phyloP scores from a whole-genome alignment of 2,329 filamentous ascomycete species.

The Aureobasidium sp. region DNA sequence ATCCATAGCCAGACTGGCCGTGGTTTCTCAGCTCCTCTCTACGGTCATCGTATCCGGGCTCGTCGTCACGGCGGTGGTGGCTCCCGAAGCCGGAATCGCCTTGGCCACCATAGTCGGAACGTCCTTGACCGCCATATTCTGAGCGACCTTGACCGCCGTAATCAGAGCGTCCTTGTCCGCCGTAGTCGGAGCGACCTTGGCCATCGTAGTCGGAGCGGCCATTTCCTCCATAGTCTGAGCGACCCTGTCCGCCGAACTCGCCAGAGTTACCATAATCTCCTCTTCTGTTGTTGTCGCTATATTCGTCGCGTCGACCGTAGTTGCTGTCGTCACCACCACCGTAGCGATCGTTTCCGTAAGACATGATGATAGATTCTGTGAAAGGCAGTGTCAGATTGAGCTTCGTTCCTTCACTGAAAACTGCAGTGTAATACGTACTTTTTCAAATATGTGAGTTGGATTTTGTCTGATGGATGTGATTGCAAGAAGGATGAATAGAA shows the following conservation, averaged over 20 bases:
- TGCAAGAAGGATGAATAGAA: too few species aligned
- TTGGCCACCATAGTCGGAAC: conserved; percentile 19
- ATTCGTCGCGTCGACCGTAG: conserved; percentile 19
- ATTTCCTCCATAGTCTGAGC: conserved; percentile 18
- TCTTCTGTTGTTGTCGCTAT: conserved; percentile 14
- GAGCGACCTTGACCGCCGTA: conserved; percentile 17
- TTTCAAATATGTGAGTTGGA: too few species aligned
- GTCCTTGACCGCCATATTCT: conserved; percentile 19
- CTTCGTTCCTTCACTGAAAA: background rate
- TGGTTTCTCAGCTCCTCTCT: conserved; percentile 18
- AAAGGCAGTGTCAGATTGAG: background rate
- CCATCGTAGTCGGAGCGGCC: conserved; percentile 17
- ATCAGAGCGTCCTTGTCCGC: conserved; percentile 18
- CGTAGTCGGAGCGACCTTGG: conserved; percentile 18
- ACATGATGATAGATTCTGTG: conserved; percentile 23
- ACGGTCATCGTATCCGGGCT: conserved; percentile 18
- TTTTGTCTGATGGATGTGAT: too few species aligned
- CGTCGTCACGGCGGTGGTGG: conserved; percentile 16
- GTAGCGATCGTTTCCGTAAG: conserved; percentile 28
- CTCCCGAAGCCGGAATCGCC: conserved; percentile 20
- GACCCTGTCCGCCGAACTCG: conserved; percentile 7
- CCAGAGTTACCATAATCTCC: conserved; percentile 19
- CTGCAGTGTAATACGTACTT: background rate
- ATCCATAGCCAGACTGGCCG: conserved; percentile 20
- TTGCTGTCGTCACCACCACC: conserved; percentile 24